These are phyloP conservation scores for Neonectria magnoliae DNA, from an alignment of 2,329 filamentous ascomycete species.

Conservation along the genomic window DNA sequence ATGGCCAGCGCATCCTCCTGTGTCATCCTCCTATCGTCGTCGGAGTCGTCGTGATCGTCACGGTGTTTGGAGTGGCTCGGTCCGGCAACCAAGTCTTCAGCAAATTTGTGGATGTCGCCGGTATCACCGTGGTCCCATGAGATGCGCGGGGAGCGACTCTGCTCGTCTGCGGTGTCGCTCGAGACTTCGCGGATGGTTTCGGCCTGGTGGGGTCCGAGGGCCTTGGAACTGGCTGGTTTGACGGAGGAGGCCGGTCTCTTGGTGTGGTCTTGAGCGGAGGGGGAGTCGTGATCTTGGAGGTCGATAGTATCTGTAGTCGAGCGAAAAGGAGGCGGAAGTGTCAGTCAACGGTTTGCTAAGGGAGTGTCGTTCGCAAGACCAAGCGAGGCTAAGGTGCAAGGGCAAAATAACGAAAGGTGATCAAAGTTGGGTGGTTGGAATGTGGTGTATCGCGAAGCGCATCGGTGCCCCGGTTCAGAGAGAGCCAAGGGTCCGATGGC, in stretches of 20 bases:
- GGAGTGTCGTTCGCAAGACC: conserved; percentile 7
- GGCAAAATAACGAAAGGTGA: conserved; percentile 29
- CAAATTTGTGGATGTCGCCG: conserved; percentile 56
- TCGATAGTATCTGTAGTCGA: conserved; percentile 83
- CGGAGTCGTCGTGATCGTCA: conserved; percentile 27
- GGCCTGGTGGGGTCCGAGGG: conserved; percentile 84
- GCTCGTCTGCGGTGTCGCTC: conserved; percentile 79
- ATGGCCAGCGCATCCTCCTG: conserved; percentile 68
- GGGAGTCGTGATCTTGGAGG: conserved; percentile 83
- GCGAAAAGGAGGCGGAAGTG: conserved; percentile 22
- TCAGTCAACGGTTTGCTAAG: conserved; percentile 32
- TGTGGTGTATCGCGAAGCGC: conserved; percentile 36
- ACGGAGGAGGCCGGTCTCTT: conserved; percentile 31
- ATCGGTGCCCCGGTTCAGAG: conserved; percentile 24
- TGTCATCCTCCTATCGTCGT: conserved; percentile 47
- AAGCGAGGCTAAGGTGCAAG: conserved; percentile 23
- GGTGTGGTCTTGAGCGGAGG: conserved; percentile 85
- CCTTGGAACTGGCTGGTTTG: conserved; percentile 57
- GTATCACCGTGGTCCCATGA: conserved; percentile 61
- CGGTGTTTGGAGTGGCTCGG: conserved; percentile 44
- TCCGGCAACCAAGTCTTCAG: conserved; percentile 55
- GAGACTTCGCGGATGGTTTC: conserved; percentile 83
- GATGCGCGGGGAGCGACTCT: conserved; percentile 70
- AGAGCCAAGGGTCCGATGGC: conserved; percentile 33
- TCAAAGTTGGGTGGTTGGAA: conserved; percentile 40